Evolutionary conservation across 345 rosid species (phyloP).

Genomic region (Gossypium raimondii): DNA sequence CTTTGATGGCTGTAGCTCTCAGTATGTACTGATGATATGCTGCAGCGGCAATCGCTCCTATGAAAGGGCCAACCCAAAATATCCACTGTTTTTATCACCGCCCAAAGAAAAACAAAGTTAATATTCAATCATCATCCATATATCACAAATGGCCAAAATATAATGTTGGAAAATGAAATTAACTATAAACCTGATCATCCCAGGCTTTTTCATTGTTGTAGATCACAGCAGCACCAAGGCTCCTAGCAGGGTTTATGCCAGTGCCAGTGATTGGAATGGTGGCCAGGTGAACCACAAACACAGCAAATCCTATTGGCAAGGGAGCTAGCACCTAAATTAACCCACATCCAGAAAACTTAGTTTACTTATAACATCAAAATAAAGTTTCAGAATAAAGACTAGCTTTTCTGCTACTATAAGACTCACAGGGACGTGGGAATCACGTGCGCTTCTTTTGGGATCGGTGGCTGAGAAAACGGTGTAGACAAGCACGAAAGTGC

Average conservation of each 20-base stretch:
- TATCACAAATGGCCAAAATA: background rate
- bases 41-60: conserved; percentile 33
- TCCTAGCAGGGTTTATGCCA: conserved; percentile 40
- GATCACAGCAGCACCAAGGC: conserved; percentile 39
- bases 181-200: conserved; percentile 22
- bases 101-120: background rate
- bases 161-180: background rate
- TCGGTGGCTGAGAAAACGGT: conserved; percentile 69
- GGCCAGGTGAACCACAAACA: conserved; percentile 35
- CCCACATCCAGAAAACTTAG: background rate
- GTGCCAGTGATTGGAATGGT: conserved; percentile 36
- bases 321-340: conserved; percentile 34
- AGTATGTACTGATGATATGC: conserved; percentile 32
- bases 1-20: conserved; percentile 33
- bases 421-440: conserved; percentile 47
- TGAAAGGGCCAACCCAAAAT: conserved; percentile 39
- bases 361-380: background rate
- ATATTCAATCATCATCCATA: background rate
- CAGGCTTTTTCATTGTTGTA: conserved; percentile 31
- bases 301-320: conserved; percentile 34
- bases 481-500: conserved; percentile 54
- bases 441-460: conserved; percentile 54
- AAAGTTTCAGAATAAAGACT: background rate
- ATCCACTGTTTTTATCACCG: conserved; percentile 29
- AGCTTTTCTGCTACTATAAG: background rate